phyloP scores from a whole-genome alignment of 2,329 filamentous ascomycete genomes.

The Mollisia scopiformis region DNA sequence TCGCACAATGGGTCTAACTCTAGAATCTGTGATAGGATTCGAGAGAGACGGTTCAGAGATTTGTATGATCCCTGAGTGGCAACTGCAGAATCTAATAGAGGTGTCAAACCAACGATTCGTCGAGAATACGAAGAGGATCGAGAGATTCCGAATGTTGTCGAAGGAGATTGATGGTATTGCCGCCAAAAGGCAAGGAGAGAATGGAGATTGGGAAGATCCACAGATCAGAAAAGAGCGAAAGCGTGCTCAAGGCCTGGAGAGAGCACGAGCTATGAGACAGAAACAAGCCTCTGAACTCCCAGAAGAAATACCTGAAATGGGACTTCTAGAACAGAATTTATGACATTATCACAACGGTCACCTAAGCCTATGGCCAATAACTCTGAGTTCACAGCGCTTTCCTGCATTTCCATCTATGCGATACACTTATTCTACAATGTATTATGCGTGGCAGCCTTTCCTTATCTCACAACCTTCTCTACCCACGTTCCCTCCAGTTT shows the following conservation, averaged over 20 bases:
- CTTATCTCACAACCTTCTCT: constrained; percentile 67
- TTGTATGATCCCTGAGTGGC: constrained; percentile 64
- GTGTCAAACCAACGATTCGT: constrained; percentile 77
- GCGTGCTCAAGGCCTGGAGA: constrained; percentile 58
- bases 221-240: constrained; percentile 56
- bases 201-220: constrained; percentile 58
- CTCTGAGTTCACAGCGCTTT: neutral
- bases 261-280: constrained; percentile 37
- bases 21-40: constrained; percentile 80
- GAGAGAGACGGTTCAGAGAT: constrained; percentile 44
- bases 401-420: constrained; percentile 15
- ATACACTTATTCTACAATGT: constrained; percentile 27
- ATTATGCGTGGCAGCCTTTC: neutral
- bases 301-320: constrained; percentile 6
- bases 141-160: constrained; percentile 58
- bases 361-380: no score
- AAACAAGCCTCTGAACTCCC: neutral
- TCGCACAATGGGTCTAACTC: constrained; percentile 77
- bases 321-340: constrained; percentile 9
- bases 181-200: constrained; percentile 33
- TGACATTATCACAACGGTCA: no score
- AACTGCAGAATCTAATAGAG: constrained; percentile 67
- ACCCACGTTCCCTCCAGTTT: constrained; percentile 87
- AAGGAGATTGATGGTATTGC: constrained; percentile 24
- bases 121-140: constrained; percentile 70